phyloP scores from a whole-genome alignment of 805 yeast genomes.

The Blastobotrys mokoenaii region DNA sequence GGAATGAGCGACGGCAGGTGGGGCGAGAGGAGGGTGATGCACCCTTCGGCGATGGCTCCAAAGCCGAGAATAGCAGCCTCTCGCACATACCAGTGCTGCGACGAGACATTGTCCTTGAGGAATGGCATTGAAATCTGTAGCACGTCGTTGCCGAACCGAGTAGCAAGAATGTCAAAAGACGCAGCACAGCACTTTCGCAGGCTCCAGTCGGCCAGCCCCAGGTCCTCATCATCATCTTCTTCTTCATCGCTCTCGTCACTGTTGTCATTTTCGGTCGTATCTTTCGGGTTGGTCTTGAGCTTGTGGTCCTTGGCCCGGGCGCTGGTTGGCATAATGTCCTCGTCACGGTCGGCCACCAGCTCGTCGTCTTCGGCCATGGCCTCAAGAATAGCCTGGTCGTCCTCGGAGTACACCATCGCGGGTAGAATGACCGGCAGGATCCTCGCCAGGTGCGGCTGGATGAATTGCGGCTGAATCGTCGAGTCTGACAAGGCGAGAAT shows the following conservation, averaged over 20 bases:
- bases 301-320: slow-evolving; percentile 50
- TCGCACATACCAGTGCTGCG: slow-evolving; percentile 77
- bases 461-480: slow-evolving; percentile 42
- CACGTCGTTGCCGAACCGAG: slow-evolving; percentile 57
- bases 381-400: slow-evolving; percentile 59
- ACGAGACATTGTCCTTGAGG: slow-evolving; percentile 58
- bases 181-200: slow-evolving; percentile 92
- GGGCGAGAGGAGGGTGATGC: slow-evolving; percentile 58
- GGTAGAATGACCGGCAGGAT: slow-evolving; percentile 72
- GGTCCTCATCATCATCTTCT: slow-evolving; percentile 66
- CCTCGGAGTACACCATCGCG: slow-evolving; percentile 83
- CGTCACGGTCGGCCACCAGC: slow-evolving; percentile 68
- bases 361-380: slow-evolving; percentile 70
- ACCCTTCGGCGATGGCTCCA: slow-evolving; percentile 92
- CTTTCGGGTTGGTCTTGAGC: slow-evolving; percentile 11
- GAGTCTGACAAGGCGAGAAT: slow-evolving; percentile 65
- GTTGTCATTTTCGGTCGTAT: slow-evolving; percentile 12
- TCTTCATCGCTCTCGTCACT: slow-evolving; percentile 53
- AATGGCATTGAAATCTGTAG: slow-evolving; percentile 63
- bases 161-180: slow-evolving; percentile 74
- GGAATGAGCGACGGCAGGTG: slow-evolving; percentile 79
- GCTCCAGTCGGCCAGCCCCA: slow-evolving; percentile 73
- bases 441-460: slow-evolving; percentile 48
- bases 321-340: slow-evolving; percentile 78
- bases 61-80: slow-evolving; percentile 91